A percentile compares a stretch with the other conserved stretches of the same genome.
These are phyloP conservation scores for Scopulariopsis brevicaulis DNA, from an alignment of 2,329 filamentous ascomycete species.

Conservation along the genomic window DNA sequence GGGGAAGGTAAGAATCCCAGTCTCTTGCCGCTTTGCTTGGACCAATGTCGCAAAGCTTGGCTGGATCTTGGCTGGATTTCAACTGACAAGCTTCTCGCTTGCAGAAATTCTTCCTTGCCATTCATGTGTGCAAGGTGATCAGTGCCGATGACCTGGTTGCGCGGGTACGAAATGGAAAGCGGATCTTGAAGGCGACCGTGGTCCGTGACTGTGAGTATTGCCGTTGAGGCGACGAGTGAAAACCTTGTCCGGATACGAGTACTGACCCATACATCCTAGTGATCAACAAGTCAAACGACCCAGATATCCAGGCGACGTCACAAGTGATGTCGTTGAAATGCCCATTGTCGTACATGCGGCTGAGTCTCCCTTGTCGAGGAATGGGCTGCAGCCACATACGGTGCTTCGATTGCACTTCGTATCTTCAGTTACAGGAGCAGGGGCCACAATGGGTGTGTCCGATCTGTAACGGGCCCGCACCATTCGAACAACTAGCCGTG, in stretches of 20 bases:
- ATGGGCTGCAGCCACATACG: slow-evolving; percentile 77
- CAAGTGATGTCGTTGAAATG: slow-evolving; percentile 86
- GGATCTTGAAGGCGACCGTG: slow-evolving; percentile 72
- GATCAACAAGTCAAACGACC: slow-evolving; percentile 68
- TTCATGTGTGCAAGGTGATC: slow-evolving; percentile 66
- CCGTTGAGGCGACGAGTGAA: not conserved
- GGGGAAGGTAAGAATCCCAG: slow-evolving; percentile 54
- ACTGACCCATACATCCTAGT: slow-evolving; percentile 35
- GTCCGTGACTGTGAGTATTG: slow-evolving; percentile 63
- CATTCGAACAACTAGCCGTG: slow-evolving; percentile 72
- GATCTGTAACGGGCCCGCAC: slow-evolving; percentile 74
- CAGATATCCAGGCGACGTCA: slow-evolving; percentile 82
- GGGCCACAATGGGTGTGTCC: slow-evolving; percentile 96
- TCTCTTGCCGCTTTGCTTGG: not conserved
- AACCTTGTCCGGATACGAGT: not conserved
- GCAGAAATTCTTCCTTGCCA: slow-evolving; percentile 60
- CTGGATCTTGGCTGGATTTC: not conserved
- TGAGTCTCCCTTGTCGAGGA: slow-evolving; percentile 70
- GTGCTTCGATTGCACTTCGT: slow-evolving; percentile 89
- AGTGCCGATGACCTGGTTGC: slow-evolving; percentile 61
- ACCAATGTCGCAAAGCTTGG: not conserved
- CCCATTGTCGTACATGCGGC: slow-evolving; percentile 75
- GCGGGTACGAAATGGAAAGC: slow-evolving; percentile 52
- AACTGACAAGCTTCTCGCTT: slow-evolving; percentile 9
- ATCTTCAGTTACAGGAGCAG: slow-evolving; percentile 89